phyloP scores from a whole-genome alignment of 768 basidiomycete species.

The Serpula lacrymans region DNA sequence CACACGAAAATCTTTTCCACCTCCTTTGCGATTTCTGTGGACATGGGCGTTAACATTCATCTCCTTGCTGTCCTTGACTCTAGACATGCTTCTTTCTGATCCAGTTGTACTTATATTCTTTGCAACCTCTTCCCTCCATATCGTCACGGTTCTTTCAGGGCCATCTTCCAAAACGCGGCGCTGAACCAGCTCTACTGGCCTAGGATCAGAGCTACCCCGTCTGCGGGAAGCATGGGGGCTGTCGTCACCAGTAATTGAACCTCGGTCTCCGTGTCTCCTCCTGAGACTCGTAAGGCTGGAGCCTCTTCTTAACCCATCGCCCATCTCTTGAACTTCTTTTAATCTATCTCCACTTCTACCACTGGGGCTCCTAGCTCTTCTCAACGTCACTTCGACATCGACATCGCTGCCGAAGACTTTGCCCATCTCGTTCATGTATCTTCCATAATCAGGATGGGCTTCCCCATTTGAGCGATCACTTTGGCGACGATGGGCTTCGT shows the following conservation, averaged over 20 bases:
- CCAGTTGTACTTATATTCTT: no score
- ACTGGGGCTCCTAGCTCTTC: neutral
- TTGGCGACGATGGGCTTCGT: conserved; percentile 24
- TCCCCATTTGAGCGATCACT: conserved; percentile 25
- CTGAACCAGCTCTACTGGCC: conserved; percentile 14
- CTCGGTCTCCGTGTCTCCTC: no score
- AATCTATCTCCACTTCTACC: conserved; percentile 21
- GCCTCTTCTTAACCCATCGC: no score
- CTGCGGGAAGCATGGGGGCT: conserved; percentile 10
- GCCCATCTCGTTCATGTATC: conserved; percentile 30
- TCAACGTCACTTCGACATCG: neutral
- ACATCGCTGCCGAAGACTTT: conserved; percentile 18
- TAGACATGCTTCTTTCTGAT: no score
- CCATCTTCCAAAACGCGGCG: neutral
- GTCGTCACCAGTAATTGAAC: no score
- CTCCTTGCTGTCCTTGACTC: conserved; percentile 29
- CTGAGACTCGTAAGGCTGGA: neutral
- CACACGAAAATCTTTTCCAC: neutral
- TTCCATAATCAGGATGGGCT: conserved; percentile 33
- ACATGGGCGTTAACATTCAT: conserved; percentile 46
- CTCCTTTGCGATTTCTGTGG: conserved; percentile 27
- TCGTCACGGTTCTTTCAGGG: conserved; percentile 38
- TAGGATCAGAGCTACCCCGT: conserved; percentile 23
- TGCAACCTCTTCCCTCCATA: conserved; percentile 55
- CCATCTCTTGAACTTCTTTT: no score